A percentile compares a stretch with the other conserved stretches of the same genome.
These are phyloP conservation scores for Phytopythium helicoides DNA, from an alignment of 352 stramenopile species.

Conservation along the genomic window DNA sequence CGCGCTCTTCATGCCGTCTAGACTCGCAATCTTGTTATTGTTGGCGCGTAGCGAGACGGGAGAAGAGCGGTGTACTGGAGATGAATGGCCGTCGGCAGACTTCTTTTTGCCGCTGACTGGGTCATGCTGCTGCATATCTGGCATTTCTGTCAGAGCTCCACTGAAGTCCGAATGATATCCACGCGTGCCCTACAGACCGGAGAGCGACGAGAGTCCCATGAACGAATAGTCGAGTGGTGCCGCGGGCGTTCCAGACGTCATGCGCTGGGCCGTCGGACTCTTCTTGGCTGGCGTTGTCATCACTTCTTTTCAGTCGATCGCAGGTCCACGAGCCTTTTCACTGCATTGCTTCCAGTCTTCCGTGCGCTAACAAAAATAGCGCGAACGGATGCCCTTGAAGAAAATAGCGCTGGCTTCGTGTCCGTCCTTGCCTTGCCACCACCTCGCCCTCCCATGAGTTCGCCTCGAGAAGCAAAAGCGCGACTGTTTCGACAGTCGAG, in stretches of 20 bases:
- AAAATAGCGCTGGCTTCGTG: too few species aligned
- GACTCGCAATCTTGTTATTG: slow-evolving; percentile 56
- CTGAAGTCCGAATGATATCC: too few species aligned
- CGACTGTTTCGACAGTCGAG: too few species aligned
- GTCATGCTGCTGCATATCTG: slow-evolving; percentile 63
- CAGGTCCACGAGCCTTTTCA: too few species aligned
- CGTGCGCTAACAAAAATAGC: too few species aligned
- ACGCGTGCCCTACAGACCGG: too few species aligned
- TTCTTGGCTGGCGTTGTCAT: not conserved
- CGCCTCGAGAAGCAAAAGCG: too few species aligned
- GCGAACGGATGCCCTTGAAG: too few species aligned
- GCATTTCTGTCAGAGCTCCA: too few species aligned
- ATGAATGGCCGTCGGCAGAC: slow-evolving; percentile 1
- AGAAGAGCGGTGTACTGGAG: slow-evolving; percentile 10
- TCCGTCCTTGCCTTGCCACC: too few species aligned
- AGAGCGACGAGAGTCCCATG: slow-evolving; percentile 53
- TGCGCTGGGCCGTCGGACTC: slow-evolving; percentile 4
- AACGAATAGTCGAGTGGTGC: slow-evolving; percentile 69
- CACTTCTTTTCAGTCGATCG: not conserved
- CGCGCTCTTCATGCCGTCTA: slow-evolving; percentile 57
- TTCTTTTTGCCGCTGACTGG: slow-evolving; percentile 60
- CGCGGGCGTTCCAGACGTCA: slow-evolving; percentile 2
- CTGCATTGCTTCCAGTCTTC: too few species aligned
- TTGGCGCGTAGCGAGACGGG: slow-evolving; percentile 55
- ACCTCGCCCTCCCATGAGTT: too few species aligned